These are phyloP conservation scores for Penicillium herquei DNA, from an alignment of 495 filamentous ascomycete species.

Conservation along the genomic window DNA sequence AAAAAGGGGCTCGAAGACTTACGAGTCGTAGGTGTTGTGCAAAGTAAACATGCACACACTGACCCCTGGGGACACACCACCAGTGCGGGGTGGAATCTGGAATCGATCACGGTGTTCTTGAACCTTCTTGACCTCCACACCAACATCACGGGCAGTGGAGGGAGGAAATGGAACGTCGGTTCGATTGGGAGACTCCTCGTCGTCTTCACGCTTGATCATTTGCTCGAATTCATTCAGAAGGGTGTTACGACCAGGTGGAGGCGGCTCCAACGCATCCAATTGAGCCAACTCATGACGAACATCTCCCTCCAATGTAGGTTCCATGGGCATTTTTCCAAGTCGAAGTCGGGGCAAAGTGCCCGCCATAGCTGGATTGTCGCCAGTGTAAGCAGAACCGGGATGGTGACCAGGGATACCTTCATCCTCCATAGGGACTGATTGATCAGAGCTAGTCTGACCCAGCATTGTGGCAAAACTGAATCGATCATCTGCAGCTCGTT, in stretches of 20 bases:
- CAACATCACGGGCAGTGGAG: conserved; percentile 80
- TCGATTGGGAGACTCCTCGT: conserved; percentile 74
- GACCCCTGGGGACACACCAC: conserved; percentile 74
- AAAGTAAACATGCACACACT: conserved; percentile 96
- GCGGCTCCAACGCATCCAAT: conserved; percentile 70
- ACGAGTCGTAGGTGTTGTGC: conserved; percentile 92
- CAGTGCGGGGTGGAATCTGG: conserved; percentile 73
- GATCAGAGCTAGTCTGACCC: conserved; percentile 59
- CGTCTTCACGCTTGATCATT: conserved; percentile 87
- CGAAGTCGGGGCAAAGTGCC: conserved; percentile 57
- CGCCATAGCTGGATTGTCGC: conserved; percentile 57
- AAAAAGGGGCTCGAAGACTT: conserved; percentile 26
- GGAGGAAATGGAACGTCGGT: conserved; percentile 80
- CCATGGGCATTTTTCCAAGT: conserved; percentile 78
- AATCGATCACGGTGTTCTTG: conserved; percentile 90
- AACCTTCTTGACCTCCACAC: conserved; percentile 92
- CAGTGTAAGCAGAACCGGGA: conserved; percentile 76
- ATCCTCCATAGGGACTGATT: conserved; percentile 71
- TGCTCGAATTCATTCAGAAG: conserved; percentile 78
- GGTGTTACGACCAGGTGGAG: conserved; percentile 58
- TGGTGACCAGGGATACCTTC: conserved; percentile 93
- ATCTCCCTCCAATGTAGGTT: conserved; percentile 73
- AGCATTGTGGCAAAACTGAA: conserved; percentile 80
- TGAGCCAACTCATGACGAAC: conserved; percentile 80
- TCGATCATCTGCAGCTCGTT: conserved; percentile 71